phyloP scores from a whole-genome alignment of 805 yeast species.

The Kazachstania africana region DNA sequence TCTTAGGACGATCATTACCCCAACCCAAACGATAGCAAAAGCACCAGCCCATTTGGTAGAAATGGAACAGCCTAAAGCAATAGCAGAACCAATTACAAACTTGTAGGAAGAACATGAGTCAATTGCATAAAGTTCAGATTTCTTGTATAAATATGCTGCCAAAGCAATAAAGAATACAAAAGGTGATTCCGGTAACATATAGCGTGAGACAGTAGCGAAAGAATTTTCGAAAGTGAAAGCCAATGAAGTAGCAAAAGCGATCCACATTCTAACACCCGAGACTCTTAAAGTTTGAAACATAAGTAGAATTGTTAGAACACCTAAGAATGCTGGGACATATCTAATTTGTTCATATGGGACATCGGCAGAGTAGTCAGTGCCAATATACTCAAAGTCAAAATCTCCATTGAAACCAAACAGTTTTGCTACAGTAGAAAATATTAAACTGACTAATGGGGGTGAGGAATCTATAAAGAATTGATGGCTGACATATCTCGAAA shows the following conservation, averaged over 20 bases:
- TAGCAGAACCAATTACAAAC: slow-evolving; percentile 46
- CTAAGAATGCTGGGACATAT: slow-evolving; percentile 53
- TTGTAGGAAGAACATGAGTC: slow-evolving; percentile 46
- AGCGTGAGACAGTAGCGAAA: slow-evolving; percentile 56
- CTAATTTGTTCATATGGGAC: slow-evolving; percentile 60
- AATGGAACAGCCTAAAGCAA: slow-evolving; percentile 57
- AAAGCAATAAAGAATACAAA: slow-evolving; percentile 66
- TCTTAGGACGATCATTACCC: slow-evolving; percentile 45
- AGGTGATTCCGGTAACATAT: slow-evolving; percentile 65
- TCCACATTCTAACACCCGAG: slow-evolving; percentile 59
- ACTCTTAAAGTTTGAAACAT: slow-evolving; percentile 57
- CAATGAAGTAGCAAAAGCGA: slow-evolving; percentile 45
- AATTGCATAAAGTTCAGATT: slow-evolving; percentile 53
- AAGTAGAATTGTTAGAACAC: slow-evolving; percentile 54
- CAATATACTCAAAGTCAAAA: slow-evolving; percentile 54
- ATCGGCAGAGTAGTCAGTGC: slow-evolving; percentile 42
- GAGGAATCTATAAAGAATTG: slow-evolving; percentile 58
- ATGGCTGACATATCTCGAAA: slow-evolving; percentile 62
- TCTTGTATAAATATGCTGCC: slow-evolving; percentile 51
- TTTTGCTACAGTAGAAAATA: slow-evolving; percentile 57
- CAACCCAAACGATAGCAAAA: slow-evolving; percentile 69
- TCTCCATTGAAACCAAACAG: slow-evolving; percentile 62
- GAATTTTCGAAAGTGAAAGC: slow-evolving; percentile 57
- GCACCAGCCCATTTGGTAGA: slow-evolving; percentile 77
- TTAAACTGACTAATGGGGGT: slow-evolving; percentile 68